phyloP scores from a whole-genome alignment of 192 early-diverging fungal genomes.

The Geranomyces variabilis region DNA sequence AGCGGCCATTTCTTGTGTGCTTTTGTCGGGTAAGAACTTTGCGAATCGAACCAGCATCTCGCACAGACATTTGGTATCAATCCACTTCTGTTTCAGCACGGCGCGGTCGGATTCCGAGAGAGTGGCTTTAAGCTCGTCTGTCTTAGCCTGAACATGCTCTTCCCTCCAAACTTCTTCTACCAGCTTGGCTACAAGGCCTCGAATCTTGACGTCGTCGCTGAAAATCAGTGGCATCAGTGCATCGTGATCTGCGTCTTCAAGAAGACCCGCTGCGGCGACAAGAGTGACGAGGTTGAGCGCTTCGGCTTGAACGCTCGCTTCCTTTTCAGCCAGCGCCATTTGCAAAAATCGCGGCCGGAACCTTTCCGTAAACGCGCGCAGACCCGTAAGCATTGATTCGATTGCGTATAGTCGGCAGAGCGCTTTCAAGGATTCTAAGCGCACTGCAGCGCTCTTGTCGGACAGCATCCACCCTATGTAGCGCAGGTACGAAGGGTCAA shows the following conservation, averaged over 20 bases:
- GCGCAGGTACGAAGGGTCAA: conserved; percentile 74
- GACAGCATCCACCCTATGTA: conserved; percentile 88
- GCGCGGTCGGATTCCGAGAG: background rate
- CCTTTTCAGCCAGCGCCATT: conserved; percentile 73
- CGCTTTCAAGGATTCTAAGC: conserved; percentile 71
- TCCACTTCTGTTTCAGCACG: conserved; percentile 26
- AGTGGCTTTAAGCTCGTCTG: conserved; percentile 14
- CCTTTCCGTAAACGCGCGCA: conserved; percentile 67
- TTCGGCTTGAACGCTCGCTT: conserved; percentile 41
- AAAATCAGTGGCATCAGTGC: conserved; percentile 72
- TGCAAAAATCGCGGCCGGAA: conserved; percentile 74
- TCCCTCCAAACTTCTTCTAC: conserved; percentile 57
- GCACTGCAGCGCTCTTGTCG: conserved; percentile 66
- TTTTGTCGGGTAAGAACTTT: background rate
- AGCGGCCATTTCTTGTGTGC: background rate
- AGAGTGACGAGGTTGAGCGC: conserved; percentile 55
- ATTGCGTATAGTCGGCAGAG: conserved; percentile 59
- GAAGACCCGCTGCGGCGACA: conserved; percentile 53
- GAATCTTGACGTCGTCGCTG: conserved; percentile 67
- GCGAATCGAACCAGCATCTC: conserved; percentile 22
- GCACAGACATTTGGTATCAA: conserved; percentile 38
- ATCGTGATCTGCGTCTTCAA: conserved; percentile 68
- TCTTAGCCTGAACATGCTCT: conserved; percentile 43
- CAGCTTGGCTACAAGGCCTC: conserved; percentile 66
- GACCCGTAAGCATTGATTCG: conserved; percentile 57